Evolutionary conservation across 164 flowering plant species (phyloP).

Genomic region (Stephania japonica): DNA sequence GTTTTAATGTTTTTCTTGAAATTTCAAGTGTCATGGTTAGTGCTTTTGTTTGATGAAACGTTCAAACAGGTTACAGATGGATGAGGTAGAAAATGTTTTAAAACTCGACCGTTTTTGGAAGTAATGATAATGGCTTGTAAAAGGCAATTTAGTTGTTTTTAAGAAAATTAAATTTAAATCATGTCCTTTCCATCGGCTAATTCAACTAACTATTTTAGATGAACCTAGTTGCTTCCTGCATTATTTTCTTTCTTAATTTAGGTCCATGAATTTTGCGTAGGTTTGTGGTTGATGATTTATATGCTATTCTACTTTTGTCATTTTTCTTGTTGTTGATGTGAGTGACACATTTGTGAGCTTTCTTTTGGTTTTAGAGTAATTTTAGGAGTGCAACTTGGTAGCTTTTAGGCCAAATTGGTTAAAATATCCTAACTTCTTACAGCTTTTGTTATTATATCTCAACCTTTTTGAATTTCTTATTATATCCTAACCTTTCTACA

Average conservation of each 20-base stretch:
- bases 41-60: not conserved
- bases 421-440: no score
- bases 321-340: not conserved
- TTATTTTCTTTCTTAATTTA: no score
- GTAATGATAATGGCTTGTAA: no score
- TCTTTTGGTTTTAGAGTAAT: not conserved
- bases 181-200: no score
- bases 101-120: no score
- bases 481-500: no score
- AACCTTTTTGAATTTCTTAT: no score
- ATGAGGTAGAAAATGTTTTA: not conserved
- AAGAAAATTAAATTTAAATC: no score
- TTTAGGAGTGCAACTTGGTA: not conserved
- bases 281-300: not conserved
- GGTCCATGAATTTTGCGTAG: not conserved
- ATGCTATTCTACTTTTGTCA: no score
- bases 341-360: not conserved
- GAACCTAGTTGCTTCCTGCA: no score
- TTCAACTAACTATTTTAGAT: not conserved
- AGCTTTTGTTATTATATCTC: no score
- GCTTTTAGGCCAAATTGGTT: no score
- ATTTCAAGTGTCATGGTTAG: not conserved
- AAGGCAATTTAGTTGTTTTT: not conserved
- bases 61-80: not conserved
- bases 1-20: not conserved